These are phyloP conservation scores for Rhizopogon vinicolor DNA, from an alignment of 768 basidiomycete species.

Conservation along the genomic window DNA sequence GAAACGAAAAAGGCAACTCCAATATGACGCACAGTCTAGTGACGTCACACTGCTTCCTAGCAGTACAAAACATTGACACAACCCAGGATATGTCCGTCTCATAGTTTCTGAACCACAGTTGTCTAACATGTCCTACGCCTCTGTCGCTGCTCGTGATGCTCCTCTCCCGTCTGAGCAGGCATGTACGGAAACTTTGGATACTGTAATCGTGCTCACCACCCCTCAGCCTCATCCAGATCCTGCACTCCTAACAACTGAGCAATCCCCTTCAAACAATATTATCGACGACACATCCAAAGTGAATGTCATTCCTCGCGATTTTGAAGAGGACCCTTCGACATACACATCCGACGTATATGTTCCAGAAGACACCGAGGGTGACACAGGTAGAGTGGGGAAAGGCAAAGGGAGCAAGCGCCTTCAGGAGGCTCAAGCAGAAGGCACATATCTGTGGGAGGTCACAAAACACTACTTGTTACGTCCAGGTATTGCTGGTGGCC, in stretches of 20 bases:
- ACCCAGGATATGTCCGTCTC: neutral
- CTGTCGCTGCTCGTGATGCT: conserved; percentile 56
- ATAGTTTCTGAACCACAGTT: neutral
- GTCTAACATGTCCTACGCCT: conserved; percentile 66
- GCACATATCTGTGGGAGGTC: conserved; percentile 45
- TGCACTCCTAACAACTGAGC: conserved; percentile 52
- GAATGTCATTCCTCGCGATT: conserved; percentile 48
- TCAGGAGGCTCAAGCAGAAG: conserved; percentile 46
- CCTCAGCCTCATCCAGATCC: conserved; percentile 61
- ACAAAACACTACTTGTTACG: conserved; percentile 53
- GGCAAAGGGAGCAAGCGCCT: conserved; percentile 29
- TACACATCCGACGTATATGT: conserved; percentile 15
- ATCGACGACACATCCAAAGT: conserved; percentile 51
- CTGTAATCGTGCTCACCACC: conserved; percentile 4
- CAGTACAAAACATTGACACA: neutral
- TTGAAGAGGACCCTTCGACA: conserved; percentile 43
- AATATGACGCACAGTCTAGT: conserved; percentile 4
- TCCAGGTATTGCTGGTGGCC: conserved; percentile 68
- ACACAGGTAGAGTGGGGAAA: neutral
- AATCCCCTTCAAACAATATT: conserved; percentile 31
- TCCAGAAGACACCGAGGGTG: conserved; percentile 16
- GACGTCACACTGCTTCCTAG: conserved; percentile 3
- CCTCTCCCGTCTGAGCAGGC: conserved; percentile 44
- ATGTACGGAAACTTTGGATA: conserved; percentile 8
- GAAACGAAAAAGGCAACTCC: too few species aligned